Conservation (phyloP, 1,139 yeast genomes). For the Taphrina populina region DNA sequence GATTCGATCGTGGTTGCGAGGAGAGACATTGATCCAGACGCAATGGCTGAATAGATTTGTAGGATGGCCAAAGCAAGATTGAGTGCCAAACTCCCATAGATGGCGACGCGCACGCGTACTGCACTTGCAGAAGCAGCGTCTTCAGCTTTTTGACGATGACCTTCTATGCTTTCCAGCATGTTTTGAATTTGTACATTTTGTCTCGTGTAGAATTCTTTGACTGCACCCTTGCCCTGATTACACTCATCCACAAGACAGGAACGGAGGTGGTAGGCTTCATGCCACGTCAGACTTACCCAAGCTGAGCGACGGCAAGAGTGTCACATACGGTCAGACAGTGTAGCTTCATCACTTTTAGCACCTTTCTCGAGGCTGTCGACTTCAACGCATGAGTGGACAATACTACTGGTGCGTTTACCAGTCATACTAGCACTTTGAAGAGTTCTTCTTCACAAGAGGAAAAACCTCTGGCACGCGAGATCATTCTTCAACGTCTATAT, state of each 20-base stretch:
- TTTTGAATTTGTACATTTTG: slow-evolving; percentile 38
- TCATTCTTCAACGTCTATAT: too few relatives aligned
- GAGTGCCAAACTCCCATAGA: slow-evolving; percentile 37
- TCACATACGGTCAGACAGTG: too few relatives aligned
- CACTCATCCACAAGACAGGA: slow-evolving; percentile 18
- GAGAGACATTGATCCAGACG: slow-evolving; percentile 39
- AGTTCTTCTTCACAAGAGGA: too few relatives aligned
- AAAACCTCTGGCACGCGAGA: too few relatives aligned
- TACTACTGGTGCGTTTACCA: too few relatives aligned
- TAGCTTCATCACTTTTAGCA: too few relatives aligned
- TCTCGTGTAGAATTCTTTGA: slow-evolving; percentile 34
- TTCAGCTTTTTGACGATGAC: slow-evolving; percentile 36
- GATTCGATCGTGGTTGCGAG: slow-evolving; percentile 39
- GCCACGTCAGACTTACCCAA: too few relatives aligned
- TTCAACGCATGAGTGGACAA: too few relatives aligned
- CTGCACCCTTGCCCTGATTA: slow-evolving; percentile 8
- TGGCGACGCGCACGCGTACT: slow-evolving; percentile 34
- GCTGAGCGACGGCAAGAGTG: too few relatives aligned
- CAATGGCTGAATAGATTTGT: slow-evolving; percentile 38
- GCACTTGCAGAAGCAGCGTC: slow-evolving; percentile 27
- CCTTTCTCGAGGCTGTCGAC: too few relatives aligned
- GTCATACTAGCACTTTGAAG: too few relatives aligned
- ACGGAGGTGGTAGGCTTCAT: too few relatives aligned
- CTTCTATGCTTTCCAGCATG: slow-evolving; percentile 37
- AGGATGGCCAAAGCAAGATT: slow-evolving; percentile 37